Percentiles rank a stretch among this genome's conserved stretches.
phyloP scores from a whole-genome alignment of 2,329 filamentous ascomycete species.

The Ceratocystis variospora region DNA sequence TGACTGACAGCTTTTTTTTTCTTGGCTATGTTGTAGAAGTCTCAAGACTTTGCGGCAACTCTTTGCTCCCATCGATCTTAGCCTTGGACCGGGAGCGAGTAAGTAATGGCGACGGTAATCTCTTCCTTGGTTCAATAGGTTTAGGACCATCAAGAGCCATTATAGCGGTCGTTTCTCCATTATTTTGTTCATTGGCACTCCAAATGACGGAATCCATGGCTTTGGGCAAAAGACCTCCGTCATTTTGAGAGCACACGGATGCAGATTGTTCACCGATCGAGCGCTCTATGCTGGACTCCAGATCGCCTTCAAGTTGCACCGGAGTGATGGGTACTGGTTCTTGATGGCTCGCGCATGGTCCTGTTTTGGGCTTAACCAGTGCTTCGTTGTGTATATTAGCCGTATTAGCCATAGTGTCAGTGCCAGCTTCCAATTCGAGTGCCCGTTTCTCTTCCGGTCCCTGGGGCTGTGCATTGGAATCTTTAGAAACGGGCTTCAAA shows the following conservation, averaged over 20 bases:
- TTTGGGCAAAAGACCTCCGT: background rate
- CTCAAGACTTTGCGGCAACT: background rate
- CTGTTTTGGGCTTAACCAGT: background rate
- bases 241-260: background rate
- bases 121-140: background rate
- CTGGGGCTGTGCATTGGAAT: slow-evolving; percentile 7
- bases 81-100: slow-evolving; percentile 12
- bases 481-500: background rate
- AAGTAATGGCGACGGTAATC: slow-evolving; percentile 6
- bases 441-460: slow-evolving; percentile 17
- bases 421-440: slow-evolving; percentile 12
- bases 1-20: background rate
- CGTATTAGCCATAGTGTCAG: background rate
- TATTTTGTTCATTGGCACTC: background rate
- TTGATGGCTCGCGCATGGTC: background rate
- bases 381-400: background rate
- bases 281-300: background rate
- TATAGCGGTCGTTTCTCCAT: background rate
- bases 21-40: background rate
- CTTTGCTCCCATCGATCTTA: background rate
- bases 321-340: background rate
- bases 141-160: background rate
- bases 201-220: background rate
- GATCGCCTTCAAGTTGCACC: background rate
- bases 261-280: background rate